These are phyloP conservation scores for Brachypodium distachyon DNA, from an alignment of 202 grass and related monocot genomes.

Conservation along the genomic window DNA sequence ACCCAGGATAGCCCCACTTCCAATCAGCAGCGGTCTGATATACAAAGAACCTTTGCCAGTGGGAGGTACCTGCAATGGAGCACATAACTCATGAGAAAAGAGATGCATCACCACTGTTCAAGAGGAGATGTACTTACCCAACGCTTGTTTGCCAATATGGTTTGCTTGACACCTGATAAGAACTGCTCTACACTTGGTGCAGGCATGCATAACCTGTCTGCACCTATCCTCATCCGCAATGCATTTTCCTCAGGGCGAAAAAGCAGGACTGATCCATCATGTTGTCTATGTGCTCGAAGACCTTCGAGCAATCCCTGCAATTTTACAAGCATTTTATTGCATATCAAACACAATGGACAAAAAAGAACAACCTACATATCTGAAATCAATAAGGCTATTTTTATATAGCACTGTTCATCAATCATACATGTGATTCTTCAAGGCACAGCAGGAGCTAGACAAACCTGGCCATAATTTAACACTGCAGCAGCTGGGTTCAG, in stretches of 20 bases:
- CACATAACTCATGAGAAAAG: conserved; percentile 3
- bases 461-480: conserved; percentile 95
- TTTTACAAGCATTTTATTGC: neutral
- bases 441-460: neutral
- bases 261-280: conserved; percentile 50
- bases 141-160: conserved; percentile 70
- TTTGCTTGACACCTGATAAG: conserved; percentile 62
- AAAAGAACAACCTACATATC: neutral
- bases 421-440: neutral
- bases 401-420: neutral
- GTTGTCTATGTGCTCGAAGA: conserved; percentile 70
- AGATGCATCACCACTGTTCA: neutral
- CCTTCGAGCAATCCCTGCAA: conserved; percentile 81
- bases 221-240: conserved; percentile 50
- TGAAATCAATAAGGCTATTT: neutral
- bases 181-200: conserved; percentile 70
- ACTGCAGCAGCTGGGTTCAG: conserved; percentile 70
- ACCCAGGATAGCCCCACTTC: conserved; percentile 72
- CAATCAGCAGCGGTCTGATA: conserved; percentile 76
- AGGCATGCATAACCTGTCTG: conserved; percentile 85
- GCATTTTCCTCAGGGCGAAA: conserved; percentile 86
- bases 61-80: conserved; percentile 61
- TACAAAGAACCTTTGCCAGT: conserved; percentile 87
- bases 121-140: conserved; percentile 53
- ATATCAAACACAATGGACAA: neutral